phyloP scores from a whole-genome alignment of 306 rosid species.

The Cicer bijugum region DNA sequence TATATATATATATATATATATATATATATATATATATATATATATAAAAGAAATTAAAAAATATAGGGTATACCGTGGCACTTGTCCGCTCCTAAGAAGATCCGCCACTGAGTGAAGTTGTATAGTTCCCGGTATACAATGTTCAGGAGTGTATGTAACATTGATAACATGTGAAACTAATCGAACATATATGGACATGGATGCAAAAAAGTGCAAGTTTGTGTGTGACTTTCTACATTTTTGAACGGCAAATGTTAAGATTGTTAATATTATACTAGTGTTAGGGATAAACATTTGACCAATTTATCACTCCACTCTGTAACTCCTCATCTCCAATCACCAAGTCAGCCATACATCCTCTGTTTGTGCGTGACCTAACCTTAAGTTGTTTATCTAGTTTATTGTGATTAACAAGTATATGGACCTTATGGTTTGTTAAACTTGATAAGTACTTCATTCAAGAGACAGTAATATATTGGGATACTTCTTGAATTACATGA shows the following conservation, averaged over 20 bases:
- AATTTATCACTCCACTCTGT: neutral
- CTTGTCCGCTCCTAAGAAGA: too few species aligned
- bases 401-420: conserved; percentile 20
- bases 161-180: neutral
- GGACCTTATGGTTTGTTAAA: neutral
- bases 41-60: too few species aligned
- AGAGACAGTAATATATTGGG: neutral
- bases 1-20: too few species aligned
- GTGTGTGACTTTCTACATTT: neutral
- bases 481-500: conserved; percentile 18
- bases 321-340: neutral
- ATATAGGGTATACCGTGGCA: too few species aligned
- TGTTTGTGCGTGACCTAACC: neutral
- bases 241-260: neutral
- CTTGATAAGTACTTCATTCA: conserved; percentile 3
- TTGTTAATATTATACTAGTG: neutral
- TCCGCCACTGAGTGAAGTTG: too few species aligned
- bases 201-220: neutral
- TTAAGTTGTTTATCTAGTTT: conserved; percentile 1
- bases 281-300: neutral
- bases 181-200: neutral
- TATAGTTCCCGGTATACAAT: neutral
- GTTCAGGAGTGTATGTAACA: neutral
- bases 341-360: neutral
- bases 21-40: too few species aligned